Evolutionary conservation across 176 grass and related monocot species (phyloP).

Genomic region (Hyparrhenia diplandra): DNA sequence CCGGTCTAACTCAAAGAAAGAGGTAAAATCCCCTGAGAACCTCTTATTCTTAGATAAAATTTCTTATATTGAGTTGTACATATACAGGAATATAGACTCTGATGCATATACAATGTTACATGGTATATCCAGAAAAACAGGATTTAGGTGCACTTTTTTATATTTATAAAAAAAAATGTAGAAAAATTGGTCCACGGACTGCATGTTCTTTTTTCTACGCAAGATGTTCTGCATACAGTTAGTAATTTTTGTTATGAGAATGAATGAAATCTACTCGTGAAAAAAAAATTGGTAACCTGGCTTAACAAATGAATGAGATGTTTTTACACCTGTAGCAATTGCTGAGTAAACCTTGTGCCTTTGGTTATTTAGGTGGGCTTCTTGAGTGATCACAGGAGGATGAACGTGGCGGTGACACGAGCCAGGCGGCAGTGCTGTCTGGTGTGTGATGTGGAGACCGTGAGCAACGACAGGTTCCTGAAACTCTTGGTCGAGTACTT

Average conservation of each 20-base stretch:
- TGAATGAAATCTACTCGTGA: not conserved
- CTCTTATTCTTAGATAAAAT: not conserved
- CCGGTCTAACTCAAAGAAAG: constrained; percentile 84
- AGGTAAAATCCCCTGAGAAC: constrained; percentile 45
- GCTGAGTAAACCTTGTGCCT: not conserved
- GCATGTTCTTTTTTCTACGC: not conserved
- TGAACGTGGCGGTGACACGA: constrained; percentile 95
- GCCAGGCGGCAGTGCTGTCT: constrained; percentile 89
- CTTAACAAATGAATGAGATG: not conserved
- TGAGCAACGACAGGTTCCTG: constrained; percentile 71
- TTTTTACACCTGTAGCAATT: not conserved
- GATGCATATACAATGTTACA: not conserved
- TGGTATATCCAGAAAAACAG: not conserved
- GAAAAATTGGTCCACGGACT: not conserved
- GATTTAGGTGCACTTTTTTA: not conserved
- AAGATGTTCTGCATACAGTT: not conserved
- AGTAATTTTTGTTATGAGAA: not conserved
- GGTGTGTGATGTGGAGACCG: constrained; percentile 81
- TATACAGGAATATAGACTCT: too few relatives aligned
- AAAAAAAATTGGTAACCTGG: not conserved
- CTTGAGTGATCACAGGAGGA: constrained; percentile 84
- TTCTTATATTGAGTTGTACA: too few relatives aligned
- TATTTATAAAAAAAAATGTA: not conserved
- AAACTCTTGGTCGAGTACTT: constrained; percentile 91
- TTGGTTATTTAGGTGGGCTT: constrained; percentile 67